These are phyloP conservation scores for Tribonema minus DNA, from an alignment of 108 stramenopile genomes.

Conservation along the genomic window DNA sequence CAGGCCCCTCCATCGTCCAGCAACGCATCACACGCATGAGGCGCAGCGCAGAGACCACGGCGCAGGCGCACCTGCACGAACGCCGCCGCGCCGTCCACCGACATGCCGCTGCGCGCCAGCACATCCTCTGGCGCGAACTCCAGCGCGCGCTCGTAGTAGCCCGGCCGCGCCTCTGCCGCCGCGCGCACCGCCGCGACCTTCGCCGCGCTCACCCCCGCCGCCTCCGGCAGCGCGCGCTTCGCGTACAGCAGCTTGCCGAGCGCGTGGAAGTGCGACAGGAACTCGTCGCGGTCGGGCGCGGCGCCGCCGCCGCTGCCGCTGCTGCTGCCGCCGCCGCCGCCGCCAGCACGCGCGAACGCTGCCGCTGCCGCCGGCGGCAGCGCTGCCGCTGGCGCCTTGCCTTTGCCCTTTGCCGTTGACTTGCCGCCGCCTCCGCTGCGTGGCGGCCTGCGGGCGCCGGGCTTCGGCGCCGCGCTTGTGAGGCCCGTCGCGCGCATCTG, in stretches of 20 bases:
- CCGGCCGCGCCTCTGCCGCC: neutral
- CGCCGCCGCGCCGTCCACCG: constrained; percentile 57
- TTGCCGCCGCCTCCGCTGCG: too few relatives aligned
- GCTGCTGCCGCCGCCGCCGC: neutral
- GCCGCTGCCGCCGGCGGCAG: neutral
- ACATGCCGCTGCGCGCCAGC: constrained; percentile 67
- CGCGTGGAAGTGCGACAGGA: constrained; percentile 74
- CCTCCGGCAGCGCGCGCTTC: constrained; percentile 55
- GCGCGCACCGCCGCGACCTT: neutral
- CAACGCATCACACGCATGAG: too few relatives aligned
- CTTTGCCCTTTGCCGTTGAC: too few relatives aligned
- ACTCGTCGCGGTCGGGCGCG: constrained; percentile 53
- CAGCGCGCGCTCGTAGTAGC: constrained; percentile 20
- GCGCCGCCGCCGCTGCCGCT: neutral
- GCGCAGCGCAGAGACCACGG: too few relatives aligned
- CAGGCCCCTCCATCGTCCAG: too few relatives aligned
- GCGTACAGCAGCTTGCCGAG: constrained; percentile 81
- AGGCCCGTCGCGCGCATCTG: too few relatives aligned
- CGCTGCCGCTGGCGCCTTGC: neutral
- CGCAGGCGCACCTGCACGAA: too few relatives aligned
- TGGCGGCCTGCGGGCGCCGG: too few relatives aligned
- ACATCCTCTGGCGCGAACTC: constrained; percentile 75
- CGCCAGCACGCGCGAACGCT: neutral
- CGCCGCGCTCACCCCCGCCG: constrained; percentile 38
- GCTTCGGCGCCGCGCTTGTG: too few relatives aligned